These are phyloP conservation scores for Aspergillus viridinutans DNA, from an alignment of 2,329 filamentous ascomycete species.

Conservation along the genomic window DNA sequence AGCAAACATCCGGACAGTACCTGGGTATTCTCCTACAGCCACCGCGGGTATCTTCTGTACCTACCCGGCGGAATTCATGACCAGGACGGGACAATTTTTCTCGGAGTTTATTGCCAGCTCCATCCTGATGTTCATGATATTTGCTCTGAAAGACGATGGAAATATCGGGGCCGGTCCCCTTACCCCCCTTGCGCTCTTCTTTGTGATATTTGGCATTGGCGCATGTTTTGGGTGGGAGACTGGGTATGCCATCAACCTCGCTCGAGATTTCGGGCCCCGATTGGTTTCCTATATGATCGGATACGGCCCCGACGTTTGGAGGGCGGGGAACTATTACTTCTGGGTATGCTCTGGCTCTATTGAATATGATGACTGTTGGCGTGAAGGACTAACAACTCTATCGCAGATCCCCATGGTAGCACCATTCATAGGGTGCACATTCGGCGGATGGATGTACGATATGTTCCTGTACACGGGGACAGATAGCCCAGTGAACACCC, in stretches of 20 bases:
- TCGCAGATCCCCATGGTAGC: slow-evolving; percentile 65
- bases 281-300: slow-evolving; percentile 64
- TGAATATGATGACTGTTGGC: slow-evolving; percentile 4
- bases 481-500: slow-evolving; percentile 65
- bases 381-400: neutral
- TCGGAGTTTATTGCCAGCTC: slow-evolving; percentile 66
- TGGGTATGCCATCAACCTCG: slow-evolving; percentile 70
- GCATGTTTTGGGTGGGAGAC: slow-evolving; percentile 73
- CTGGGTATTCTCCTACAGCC: slow-evolving; percentile 50
- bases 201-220: slow-evolving; percentile 69
- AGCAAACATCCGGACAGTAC: slow-evolving; percentile 58
- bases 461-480: slow-evolving; percentile 63
- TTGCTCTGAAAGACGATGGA: slow-evolving; percentile 55
- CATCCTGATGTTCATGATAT: slow-evolving; percentile 68
- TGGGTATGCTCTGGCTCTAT: slow-evolving; percentile 49
- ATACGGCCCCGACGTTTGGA: slow-evolving; percentile 65
- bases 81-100: slow-evolving; percentile 64
- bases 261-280: slow-evolving; percentile 67
- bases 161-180: slow-evolving; percentile 53
- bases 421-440: slow-evolving; percentile 61
- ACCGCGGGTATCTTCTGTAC: slow-evolving; percentile 71
- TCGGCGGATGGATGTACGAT: slow-evolving; percentile 66
- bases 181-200: slow-evolving; percentile 62
- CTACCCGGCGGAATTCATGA: slow-evolving; percentile 61
- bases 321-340: slow-evolving; percentile 66